A percentile compares a stretch with the other conserved stretches of the same genome.
These are phyloP conservation scores for Micromonas pusilla DNA, from an alignment of 139 green algal species.

Conservation along the genomic window DNA sequence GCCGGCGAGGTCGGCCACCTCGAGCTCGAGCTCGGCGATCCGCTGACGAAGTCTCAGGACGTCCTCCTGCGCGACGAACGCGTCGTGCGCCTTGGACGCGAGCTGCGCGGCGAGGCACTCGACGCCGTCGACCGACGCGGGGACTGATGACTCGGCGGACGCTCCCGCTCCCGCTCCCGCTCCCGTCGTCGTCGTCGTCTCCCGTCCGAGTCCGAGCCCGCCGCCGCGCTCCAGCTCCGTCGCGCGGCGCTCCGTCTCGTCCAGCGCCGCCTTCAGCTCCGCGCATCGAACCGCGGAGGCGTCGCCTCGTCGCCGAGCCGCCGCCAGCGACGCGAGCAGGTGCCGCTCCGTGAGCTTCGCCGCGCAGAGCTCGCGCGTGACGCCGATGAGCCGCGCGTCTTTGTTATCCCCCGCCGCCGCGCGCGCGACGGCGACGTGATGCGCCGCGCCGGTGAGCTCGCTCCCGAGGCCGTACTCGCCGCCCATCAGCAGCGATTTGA, in stretches of 20 bases:
- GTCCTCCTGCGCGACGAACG: not conserved
- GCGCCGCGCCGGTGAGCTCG: no score
- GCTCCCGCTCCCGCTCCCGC: no score
- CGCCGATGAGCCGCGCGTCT: conserved; percentile 40
- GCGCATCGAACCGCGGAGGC: no score
- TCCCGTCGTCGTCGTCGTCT: no score
- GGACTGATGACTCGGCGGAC: no score
- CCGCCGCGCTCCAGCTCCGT: not conserved
- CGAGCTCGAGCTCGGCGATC: not conserved
- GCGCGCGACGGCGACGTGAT: no score
- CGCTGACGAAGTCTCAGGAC: not conserved
- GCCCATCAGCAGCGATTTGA: conserved; percentile 24
- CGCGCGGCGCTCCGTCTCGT: not conserved
- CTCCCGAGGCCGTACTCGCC: no score
- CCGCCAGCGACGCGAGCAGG: conserved; percentile 27
- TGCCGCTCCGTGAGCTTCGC: conserved; percentile 52
- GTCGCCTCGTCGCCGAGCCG: not conserved
- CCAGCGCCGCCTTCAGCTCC: not conserved
- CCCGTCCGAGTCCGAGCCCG: no score
- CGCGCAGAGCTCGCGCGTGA: conserved; percentile 51
- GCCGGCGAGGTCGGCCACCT: not conserved
- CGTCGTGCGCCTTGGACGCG: not conserved
- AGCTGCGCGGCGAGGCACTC: not conserved
- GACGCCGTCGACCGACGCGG: no score
- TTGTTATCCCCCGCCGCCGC: conserved; percentile 13